Evolutionary conservation across 495 filamentous ascomycete genomes (phyloP), one percentile per base, ranked within the genome.

Genomic region (Thermothielavioides terrestris): DNA sequence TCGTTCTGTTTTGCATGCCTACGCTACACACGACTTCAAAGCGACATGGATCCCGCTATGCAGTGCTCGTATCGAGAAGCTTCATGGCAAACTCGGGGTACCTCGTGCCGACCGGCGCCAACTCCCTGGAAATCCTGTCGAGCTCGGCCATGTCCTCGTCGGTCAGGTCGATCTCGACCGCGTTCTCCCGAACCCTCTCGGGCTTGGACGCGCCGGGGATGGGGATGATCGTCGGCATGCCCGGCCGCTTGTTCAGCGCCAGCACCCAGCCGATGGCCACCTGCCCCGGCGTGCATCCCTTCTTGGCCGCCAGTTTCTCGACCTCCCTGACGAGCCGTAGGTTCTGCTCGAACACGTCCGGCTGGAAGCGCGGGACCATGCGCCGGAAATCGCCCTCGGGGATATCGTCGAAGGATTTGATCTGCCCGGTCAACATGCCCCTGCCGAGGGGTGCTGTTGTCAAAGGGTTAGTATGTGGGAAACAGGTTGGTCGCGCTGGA

Each of bases 221-320:
- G 3, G 88, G 89, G 41, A 94, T 83, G 53, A 94, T 85, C 3
- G 68, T 76, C 6, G 81, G 79, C 63, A 82, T 76, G 6, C 81
- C 86, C 27, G 80, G 70, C 57, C 74, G 69, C 27, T 64, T 69
- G 41, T 74, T 75, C 47, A 81, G 62, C 1, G 72, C 58, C 39
- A 57, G 63, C 4, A 86, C 65, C 89, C 90, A 96, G 28, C 70
- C 77, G 42, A 95, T 68, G 9, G 87, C 89, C 18, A 94, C 67
- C 68, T 96, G 89, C 3, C 76, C 80, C 0, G 83, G 72, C 6
- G 84, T 86, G 52, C 77, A 77, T 3, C 79, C 79, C 72, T 90
- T 94, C 54, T 71, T 68, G 53, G 67, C 57, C 2, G 89, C 88
- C 49, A 95, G 56, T 49, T 75, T 70, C 57, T 82, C 74, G 15